phyloP scores from a whole-genome alignment of 805 yeast species.

The Diddensiella santjacobensis region DNA sequence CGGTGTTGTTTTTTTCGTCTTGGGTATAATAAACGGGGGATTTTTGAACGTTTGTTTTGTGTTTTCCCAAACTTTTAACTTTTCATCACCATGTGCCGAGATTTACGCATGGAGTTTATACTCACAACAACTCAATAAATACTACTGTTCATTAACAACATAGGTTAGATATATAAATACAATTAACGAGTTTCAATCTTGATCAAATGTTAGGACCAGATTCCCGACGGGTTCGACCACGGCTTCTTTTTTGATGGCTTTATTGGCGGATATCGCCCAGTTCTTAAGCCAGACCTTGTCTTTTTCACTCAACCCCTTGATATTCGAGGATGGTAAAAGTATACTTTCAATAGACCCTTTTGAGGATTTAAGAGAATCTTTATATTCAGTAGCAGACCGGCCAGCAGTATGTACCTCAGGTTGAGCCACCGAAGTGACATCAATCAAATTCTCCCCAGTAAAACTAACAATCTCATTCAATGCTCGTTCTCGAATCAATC shows the following conservation, averaged over 20 bases:
- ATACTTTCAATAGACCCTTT: background rate
- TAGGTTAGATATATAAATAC: background rate
- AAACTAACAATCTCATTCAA: slow-evolving; percentile 19
- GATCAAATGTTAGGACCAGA: slow-evolving; percentile 16
- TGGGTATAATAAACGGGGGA: background rate
- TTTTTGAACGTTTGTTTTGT: slow-evolving; percentile 3
- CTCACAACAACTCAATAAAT: background rate
- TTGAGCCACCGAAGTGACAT: slow-evolving; percentile 20
- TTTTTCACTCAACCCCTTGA: background rate
- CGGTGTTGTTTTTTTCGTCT: background rate
- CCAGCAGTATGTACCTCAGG: slow-evolving; percentile 20
- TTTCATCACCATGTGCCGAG: background rate
- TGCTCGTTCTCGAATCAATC: slow-evolving; percentile 17
- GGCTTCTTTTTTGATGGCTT: slow-evolving; percentile 19
- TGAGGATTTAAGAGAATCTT: slow-evolving; percentile 6
- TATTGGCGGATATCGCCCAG: slow-evolving; percentile 15
- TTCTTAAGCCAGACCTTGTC: slow-evolving; percentile 16
- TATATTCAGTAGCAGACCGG: slow-evolving; percentile 18
- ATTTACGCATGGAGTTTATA: background rate
- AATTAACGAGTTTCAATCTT: background rate
- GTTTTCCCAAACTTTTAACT: too few relatives aligned
- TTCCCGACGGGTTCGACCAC: slow-evolving; percentile 16
- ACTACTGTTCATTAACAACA: background rate
- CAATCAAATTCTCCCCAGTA: slow-evolving; percentile 22
- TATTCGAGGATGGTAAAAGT: background rate